Percentiles rank a stretch among this genome's conserved stretches.
Conservation (phyloP, 345 rosid species). For the Adansonia digitata region DNA sequence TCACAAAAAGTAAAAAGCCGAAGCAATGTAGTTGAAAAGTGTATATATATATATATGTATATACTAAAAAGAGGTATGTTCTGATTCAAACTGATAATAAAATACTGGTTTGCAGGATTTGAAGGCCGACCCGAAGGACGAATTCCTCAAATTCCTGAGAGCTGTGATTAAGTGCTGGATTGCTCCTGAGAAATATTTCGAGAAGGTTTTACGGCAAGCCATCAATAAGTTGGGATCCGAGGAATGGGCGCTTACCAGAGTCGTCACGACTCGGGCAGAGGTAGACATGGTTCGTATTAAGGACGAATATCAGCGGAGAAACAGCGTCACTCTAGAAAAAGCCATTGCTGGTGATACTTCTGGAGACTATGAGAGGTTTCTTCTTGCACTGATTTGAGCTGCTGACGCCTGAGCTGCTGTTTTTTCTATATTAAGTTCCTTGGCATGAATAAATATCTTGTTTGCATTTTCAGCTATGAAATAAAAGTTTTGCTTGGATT, state of each 20-base stretch:
- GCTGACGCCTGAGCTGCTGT: constrained; percentile 43
- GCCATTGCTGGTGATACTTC: constrained; percentile 72
- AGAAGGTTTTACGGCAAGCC: constrained; percentile 63
- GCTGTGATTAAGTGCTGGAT: constrained; percentile 72
- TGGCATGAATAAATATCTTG: background rate
- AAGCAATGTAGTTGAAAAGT: too few species aligned
- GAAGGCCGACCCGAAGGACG: constrained; percentile 62
- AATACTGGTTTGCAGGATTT: constrained; percentile 43
- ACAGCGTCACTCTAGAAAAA: constrained; percentile 67
- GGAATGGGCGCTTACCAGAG: constrained; percentile 78
- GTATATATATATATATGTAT: background rate
- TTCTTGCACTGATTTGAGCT: constrained; percentile 66
- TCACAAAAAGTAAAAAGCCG: too few species aligned
- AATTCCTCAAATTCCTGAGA: constrained; percentile 66
- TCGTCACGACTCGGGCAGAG: constrained; percentile 73
- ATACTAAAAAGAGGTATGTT: background rate
- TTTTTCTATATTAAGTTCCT: background rate
- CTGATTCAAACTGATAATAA: constrained; percentile 1
- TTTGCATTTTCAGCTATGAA: background rate
- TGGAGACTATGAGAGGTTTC: constrained; percentile 77
- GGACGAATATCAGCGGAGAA: constrained; percentile 70
- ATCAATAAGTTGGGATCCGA: constrained; percentile 78
- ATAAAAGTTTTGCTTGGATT: too few species aligned
- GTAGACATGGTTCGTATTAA: constrained; percentile 77
- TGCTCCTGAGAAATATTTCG: constrained; percentile 74